phyloP scores from a whole-genome alignment of 805 yeast genomes.

The Teunomyces barrocoloradensis region DNA sequence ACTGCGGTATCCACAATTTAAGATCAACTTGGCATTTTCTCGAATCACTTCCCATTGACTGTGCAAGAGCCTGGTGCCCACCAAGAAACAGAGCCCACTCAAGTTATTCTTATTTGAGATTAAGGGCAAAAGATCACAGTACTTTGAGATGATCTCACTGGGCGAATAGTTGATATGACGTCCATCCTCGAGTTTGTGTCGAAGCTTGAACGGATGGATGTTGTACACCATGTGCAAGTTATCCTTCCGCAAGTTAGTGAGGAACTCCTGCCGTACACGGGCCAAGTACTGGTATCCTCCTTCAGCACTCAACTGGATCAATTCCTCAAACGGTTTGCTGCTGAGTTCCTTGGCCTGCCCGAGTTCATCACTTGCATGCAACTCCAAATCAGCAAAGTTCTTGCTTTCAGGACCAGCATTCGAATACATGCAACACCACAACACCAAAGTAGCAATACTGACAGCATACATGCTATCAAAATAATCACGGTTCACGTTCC shows the following conservation, averaged over 20 bases:
- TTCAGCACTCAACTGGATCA: slow-evolving; percentile 30
- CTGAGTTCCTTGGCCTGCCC: neutral
- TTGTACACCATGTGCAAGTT: slow-evolving; percentile 21
- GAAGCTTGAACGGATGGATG: slow-evolving; percentile 20
- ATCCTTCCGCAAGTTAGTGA: slow-evolving; percentile 21
- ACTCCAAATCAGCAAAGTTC: slow-evolving; percentile 18
- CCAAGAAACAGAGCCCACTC: slow-evolving; percentile 41
- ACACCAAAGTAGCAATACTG: slow-evolving; percentile 35
- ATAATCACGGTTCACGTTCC: slow-evolving; percentile 35
- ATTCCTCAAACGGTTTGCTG: slow-evolving; percentile 18
- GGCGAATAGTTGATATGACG: slow-evolving; percentile 15
- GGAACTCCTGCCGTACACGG: slow-evolving; percentile 35
- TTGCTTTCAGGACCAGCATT: slow-evolving; percentile 33
- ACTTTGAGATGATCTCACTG: slow-evolving; percentile 29
- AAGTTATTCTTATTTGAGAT: slow-evolving; percentile 37
- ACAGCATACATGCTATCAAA: slow-evolving; percentile 37
- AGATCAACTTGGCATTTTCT: slow-evolving; percentile 41
- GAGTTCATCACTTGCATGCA: slow-evolving; percentile 9
- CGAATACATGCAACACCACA: slow-evolving; percentile 40
- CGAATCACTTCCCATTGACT: slow-evolving; percentile 44
- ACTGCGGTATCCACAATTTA: slow-evolving; percentile 41
- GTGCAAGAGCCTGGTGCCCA: slow-evolving; percentile 33
- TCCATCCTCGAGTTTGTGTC: slow-evolving; percentile 8
- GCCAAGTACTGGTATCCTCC: slow-evolving; percentile 35
- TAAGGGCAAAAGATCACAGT: slow-evolving; percentile 30